These are phyloP conservation scores for Lophiotrema nucula DNA, from an alignment of 495 filamentous ascomycete genomes.

Conservation along the genomic window DNA sequence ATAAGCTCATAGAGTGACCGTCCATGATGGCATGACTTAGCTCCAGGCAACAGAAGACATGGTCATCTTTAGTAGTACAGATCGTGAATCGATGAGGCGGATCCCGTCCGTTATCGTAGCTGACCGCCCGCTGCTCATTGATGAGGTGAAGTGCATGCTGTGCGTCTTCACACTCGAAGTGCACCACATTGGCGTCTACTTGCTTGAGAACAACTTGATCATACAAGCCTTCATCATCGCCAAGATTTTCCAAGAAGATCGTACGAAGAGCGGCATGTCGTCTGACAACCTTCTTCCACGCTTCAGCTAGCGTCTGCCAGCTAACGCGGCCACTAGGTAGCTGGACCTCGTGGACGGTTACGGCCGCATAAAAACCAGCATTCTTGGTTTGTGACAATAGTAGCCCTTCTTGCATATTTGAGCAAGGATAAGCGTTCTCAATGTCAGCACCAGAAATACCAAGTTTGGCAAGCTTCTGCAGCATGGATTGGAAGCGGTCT, in stretches of 20 bases:
- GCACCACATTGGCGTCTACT: conserved; percentile 5
- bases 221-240: conserved; percentile 46
- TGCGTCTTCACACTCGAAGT: conserved; percentile 18
- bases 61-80: conserved; percentile 8
- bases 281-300: conserved; percentile 50
- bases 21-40: conserved; percentile 35
- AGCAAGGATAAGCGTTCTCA: conserved; percentile 67
- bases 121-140: conserved; percentile 12
- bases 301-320: conserved; percentile 41
- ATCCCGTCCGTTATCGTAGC: conserved; percentile 23
- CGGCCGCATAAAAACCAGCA: conserved; percentile 58
- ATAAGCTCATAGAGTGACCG: conserved; percentile 28
- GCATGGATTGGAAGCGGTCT: conserved; percentile 50
- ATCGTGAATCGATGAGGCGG: conserved; percentile 32
- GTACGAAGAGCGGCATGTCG: conserved; percentile 55
- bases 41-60: conserved; percentile 31
- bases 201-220: conserved; percentile 53
- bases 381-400: conserved; percentile 60
- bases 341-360: conserved; percentile 60
- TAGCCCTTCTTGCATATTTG: conserved; percentile 67
- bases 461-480: conserved; percentile 42
- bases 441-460: conserved; percentile 46
- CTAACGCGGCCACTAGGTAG: conserved; percentile 29
- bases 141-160: conserved; percentile 11
- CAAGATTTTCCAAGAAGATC: conserved; percentile 49